A percentile compares a stretch with the other conserved stretches of the same genome.
phyloP scores from a whole-genome alignment of 1,139 yeast genomes.

The Zygosaccharomyces pseudobailii region DNA sequence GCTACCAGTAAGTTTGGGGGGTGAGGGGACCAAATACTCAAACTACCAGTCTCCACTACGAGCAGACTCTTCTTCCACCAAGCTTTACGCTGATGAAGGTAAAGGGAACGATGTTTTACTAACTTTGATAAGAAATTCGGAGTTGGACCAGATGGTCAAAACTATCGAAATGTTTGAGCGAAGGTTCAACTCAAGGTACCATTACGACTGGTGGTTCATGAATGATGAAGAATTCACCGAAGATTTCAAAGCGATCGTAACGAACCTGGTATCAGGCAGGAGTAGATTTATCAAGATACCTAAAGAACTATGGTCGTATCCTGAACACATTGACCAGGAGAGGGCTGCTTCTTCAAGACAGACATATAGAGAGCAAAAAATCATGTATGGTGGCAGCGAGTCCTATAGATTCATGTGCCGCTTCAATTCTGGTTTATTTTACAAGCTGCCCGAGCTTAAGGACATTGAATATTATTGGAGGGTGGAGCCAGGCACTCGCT shows the following conservation, averaged over 20 bases:
- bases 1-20: neutral
- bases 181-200: slow-evolving; percentile 84
- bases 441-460: slow-evolving; percentile 61
- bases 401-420: slow-evolving; percentile 71
- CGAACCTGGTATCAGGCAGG: slow-evolving; percentile 47
- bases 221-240: slow-evolving; percentile 71
- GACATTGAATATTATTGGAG: slow-evolving; percentile 89
- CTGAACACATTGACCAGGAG: slow-evolving; percentile 21
- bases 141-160: slow-evolving; percentile 59
- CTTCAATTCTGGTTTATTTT: slow-evolving; percentile 74
- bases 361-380: slow-evolving; percentile 67
- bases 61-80: neutral
- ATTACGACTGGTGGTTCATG: slow-evolving; percentile 84
- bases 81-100: slow-evolving; percentile 1
- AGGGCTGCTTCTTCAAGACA: slow-evolving; percentile 48
- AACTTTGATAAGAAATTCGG: slow-evolving; percentile 72
- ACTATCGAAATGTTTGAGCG: slow-evolving; percentile 72
- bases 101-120: slow-evolving; percentile 66
- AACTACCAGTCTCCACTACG: neutral
- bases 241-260: slow-evolving; percentile 52
- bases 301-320: slow-evolving; percentile 35
- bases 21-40: neutral
- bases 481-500: slow-evolving; percentile 85
- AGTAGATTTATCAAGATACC: slow-evolving; percentile 24
- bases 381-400: slow-evolving; percentile 75